Evolutionary conservation across 768 basidiomycete species (phyloP).

Genomic region (Rhodotorula kratochvilovae): DNA sequence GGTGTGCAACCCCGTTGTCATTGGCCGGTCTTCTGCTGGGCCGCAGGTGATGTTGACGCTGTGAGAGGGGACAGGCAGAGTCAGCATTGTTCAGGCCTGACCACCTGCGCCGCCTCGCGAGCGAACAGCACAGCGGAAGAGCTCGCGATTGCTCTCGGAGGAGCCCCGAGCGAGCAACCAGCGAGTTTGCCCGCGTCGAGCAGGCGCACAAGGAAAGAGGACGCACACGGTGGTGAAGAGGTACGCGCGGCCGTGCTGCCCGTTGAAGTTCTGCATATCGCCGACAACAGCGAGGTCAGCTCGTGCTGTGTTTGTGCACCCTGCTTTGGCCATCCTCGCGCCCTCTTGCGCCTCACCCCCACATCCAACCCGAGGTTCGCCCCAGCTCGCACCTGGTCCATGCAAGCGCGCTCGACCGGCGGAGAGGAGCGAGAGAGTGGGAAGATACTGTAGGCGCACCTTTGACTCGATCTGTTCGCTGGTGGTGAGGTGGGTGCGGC

Average conservation of each 20-base stretch:
- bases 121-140: too few species aligned
- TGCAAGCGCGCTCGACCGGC: too few species aligned
- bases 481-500: conserved; percentile 85
- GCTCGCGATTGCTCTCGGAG: too few species aligned
- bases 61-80: conserved; percentile 7
- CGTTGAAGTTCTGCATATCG: conserved; percentile 75
- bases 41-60: conserved; percentile 91
- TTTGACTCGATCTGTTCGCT: conserved; percentile 85
- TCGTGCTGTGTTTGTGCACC: too few species aligned
- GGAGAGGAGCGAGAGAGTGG: neutral
- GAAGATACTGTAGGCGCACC: conserved; percentile 52
- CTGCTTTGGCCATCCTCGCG: too few species aligned
- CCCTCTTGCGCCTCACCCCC: neutral
- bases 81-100: too few species aligned
- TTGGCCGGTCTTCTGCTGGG: conserved; percentile 80
- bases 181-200: neutral
- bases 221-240: conserved; percentile 90
- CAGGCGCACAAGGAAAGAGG: neutral
- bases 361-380: neutral
- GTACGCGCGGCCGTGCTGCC: conserved; percentile 91
- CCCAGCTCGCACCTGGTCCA: neutral
- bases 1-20: conserved; percentile 95
- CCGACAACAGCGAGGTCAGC: too few species aligned
- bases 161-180: too few species aligned
- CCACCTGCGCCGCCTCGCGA: too few species aligned